Conservation (phyloP, 108 stramenopile genomes). For the Pseudonitzschia pungens region DNA sequence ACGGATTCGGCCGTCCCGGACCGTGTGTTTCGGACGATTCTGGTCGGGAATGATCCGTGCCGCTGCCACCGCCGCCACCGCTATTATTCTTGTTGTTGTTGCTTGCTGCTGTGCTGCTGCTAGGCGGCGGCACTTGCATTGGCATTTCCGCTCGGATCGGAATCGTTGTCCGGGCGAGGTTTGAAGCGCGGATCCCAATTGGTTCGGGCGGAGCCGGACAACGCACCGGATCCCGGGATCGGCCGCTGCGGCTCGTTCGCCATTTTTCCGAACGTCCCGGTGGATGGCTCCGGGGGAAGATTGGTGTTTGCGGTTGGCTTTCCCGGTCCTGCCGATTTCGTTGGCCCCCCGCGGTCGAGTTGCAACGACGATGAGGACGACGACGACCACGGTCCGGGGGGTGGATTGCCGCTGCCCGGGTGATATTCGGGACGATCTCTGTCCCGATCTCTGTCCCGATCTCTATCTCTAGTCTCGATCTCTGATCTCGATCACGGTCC, state of each 20-base stretch:
- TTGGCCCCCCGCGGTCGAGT: not conserved
- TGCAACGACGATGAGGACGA: not conserved
- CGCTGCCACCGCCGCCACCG: too few species aligned
- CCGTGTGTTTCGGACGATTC: not conserved
- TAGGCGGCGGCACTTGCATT: too few species aligned
- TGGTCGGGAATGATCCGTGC: not conserved
- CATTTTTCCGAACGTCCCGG: not conserved
- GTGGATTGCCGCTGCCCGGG: not conserved
- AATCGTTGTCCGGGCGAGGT: not conserved
- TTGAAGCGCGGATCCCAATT: constrained; percentile 13
- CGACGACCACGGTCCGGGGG: not conserved
- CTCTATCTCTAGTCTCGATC: too few species aligned
- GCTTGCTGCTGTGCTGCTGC: too few species aligned
- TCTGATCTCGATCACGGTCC: not conserved
- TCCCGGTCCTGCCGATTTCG: not conserved
- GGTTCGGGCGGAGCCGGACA: not conserved
- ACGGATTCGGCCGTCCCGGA: not conserved
- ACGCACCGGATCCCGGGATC: not conserved
- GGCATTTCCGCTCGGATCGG: too few species aligned
- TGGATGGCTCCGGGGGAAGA: not conserved
- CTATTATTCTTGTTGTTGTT: too few species aligned
- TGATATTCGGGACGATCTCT: constrained; percentile 4
- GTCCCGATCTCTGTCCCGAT: not conserved
- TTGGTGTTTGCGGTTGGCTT: not conserved
- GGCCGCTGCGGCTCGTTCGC: not conserved